Evolutionary conservation across 176 grass and related monocot genomes (phyloP), one percentile per base, ranked within the genome.

Genomic region (Tillandsia leiboldiana): DNA sequence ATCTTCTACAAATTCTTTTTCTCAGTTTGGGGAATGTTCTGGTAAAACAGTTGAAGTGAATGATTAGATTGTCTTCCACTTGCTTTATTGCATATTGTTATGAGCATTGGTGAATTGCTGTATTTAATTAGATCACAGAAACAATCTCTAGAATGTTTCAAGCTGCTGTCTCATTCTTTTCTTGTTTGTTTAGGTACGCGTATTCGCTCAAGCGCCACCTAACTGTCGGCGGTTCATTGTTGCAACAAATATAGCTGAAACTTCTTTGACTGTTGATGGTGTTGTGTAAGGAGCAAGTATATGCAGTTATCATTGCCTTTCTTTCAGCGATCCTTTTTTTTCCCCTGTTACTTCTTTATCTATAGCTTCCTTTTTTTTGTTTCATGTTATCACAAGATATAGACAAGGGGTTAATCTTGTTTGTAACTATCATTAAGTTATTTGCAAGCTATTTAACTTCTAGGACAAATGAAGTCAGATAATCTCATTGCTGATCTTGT

Each of bases 201-300:
- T 92, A 49, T 96, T 96, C 75, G 49, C 83, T 87, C 78, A 84
- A 68, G 86, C 88, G 69, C 92, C 88, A 73, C 78, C 83, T 71
- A 84, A 96, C 48, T 96, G 92, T 73, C 78, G 92, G 65, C 80
- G 92, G 7, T 96, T 96, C 78, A 92, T 96, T 85, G 92, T 92
- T 78, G 86, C 92, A n/a, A 96, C 92, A 54, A 96, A 96, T 78
- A 83, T 96, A 52, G 92, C 92, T 83, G 92, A 92, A 88, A 96
- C 92, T 87, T 96, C 92, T 48, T 75, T 96, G 52, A 96, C 92
- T 77, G 92, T 96, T 59, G 92, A 96, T 86, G 92, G 88, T 79
- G 82, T 96, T 68, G 92, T 96, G 92, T 96, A 96, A 96, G 92
- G 28, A 87, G 72, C 75, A 75, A 79, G 72, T 50, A 67, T 71